Evolutionary conservation across 768 basidiomycete species (phyloP).

Genomic region (Suillus clintonianus): DNA sequence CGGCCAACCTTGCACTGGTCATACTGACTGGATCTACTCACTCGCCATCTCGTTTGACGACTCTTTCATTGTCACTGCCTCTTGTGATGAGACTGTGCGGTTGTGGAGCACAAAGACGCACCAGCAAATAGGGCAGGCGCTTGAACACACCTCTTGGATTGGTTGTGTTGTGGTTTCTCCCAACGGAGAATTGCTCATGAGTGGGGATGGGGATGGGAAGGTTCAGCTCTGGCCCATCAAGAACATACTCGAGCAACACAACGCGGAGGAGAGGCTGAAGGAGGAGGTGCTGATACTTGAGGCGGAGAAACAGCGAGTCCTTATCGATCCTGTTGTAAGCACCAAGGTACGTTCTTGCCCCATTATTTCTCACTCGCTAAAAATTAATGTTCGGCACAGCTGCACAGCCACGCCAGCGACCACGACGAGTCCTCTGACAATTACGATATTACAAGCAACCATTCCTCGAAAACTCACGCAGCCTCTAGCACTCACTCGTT

Average conservation of each 20-base stretch:
- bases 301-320: not conserved
- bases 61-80: conserved; percentile 28
- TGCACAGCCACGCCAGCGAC: not conserved
- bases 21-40: conserved; percentile 22
- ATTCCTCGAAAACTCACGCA: not conserved
- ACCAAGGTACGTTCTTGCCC: not conserved
- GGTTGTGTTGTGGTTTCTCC: not conserved
- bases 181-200: conserved; percentile 1
- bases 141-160: not conserved
- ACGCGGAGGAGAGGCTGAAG: not conserved
- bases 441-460: not conserved
- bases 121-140: not conserved
- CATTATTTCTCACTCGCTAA: no score
- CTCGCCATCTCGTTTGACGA: conserved; percentile 29
- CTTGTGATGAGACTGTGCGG: conserved; percentile 29
- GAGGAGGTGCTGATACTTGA: not conserved
- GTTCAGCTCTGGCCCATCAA: not conserved
- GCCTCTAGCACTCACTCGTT: not conserved
- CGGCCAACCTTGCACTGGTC: conserved; percentile 8
- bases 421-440: not conserved
- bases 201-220: conserved; percentile 11
- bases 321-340: not conserved
- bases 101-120: conserved; percentile 19
- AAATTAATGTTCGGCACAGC: not conserved
- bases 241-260: not conserved